phyloP scores from a whole-genome alignment of 768 basidiomycete genomes.

The Royoungia palumana region DNA sequence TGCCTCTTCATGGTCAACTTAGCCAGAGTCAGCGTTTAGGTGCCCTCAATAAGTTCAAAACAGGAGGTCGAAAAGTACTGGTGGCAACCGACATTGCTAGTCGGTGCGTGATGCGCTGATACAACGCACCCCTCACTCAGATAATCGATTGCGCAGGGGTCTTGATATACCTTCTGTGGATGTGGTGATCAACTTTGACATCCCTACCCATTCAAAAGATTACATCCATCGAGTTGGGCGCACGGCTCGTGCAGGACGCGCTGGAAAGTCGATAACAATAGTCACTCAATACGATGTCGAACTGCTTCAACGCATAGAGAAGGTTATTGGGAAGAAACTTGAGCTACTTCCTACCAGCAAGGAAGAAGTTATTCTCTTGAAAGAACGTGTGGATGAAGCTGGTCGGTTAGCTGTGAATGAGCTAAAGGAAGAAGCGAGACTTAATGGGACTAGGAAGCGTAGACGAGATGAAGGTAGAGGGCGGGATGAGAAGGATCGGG shows the following conservation, averaged over 20 bases:
- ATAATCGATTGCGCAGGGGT: constrained; percentile 49
- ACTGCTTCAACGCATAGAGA: constrained; percentile 90
- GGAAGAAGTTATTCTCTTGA: constrained; percentile 82
- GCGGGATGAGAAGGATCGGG: constrained; percentile 79
- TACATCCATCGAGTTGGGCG: constrained; percentile 98
- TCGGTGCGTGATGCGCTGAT: constrained; percentile 48
- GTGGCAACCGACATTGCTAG: constrained; percentile 97
- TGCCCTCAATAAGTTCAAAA: constrained; percentile 92
- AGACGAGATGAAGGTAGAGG: constrained; percentile 46
- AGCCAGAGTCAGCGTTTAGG: constrained; percentile 92
- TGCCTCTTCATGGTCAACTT: constrained; percentile 93
- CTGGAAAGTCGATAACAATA: constrained; percentile 95
- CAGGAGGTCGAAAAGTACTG: constrained; percentile 84
- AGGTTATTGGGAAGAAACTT: constrained; percentile 90
- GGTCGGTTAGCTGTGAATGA: constrained; percentile 72
- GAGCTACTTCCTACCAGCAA: constrained; percentile 82
- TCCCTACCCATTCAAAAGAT: constrained; percentile 97
- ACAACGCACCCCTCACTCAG: not conserved
- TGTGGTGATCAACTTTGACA: constrained; percentile 95
- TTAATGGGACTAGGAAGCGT: constrained; percentile 49
- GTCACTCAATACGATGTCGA: constrained; percentile 99
- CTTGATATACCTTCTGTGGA: constrained; percentile 96
- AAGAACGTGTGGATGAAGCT: constrained; percentile 89
- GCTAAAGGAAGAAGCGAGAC: constrained; percentile 69
- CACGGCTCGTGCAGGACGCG: constrained; percentile 95